Percentiles rank a stretch among this genome's conserved stretches.
Evolutionary conservation across 805 yeast genomes (phyloP).

Genomic region (Candida glaebosa): DNA sequence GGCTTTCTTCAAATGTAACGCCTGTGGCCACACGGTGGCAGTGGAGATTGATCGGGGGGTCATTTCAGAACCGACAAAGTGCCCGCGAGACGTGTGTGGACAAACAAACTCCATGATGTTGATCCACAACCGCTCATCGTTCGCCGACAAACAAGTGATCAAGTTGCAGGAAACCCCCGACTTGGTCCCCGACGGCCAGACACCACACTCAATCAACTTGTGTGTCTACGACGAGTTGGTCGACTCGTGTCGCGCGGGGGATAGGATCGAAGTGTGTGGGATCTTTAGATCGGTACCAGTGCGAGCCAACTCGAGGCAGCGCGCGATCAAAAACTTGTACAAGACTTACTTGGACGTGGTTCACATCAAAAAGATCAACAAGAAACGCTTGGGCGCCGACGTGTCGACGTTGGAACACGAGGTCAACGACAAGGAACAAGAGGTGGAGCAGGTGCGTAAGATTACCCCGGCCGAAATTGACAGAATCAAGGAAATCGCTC

Average conservation of each 20-base stretch:
- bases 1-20: constrained; percentile 92
- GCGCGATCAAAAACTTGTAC: constrained; percentile 78
- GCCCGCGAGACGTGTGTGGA: constrained; percentile 87
- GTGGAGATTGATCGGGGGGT: constrained; percentile 94
- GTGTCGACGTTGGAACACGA: constrained; percentile 53
- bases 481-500: constrained; percentile 57
- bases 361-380: constrained; percentile 84
- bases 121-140: constrained; percentile 86
- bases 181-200: constrained; percentile 95
- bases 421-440: constrained; percentile 61
- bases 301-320: constrained; percentile 77
- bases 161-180: constrained; percentile 96
- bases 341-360: constrained; percentile 94
- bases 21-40: constrained; percentile 88
- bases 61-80: constrained; percentile 86
- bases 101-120: constrained; percentile 84
- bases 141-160: constrained; percentile 93
- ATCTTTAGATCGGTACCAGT: constrained; percentile 92
- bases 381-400: constrained; percentile 77
- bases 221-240: constrained; percentile 96
- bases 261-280: constrained; percentile 92
- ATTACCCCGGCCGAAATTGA: constrained; percentile 67
- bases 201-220: constrained; percentile 92
- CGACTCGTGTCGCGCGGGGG: constrained; percentile 94
- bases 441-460: constrained; percentile 72